Evolutionary conservation across 2,329 filamentous ascomycete species (phyloP), one percentile per base, ranked within the genome.

Genomic region (Arthrobotrys entomopaga): DNA sequence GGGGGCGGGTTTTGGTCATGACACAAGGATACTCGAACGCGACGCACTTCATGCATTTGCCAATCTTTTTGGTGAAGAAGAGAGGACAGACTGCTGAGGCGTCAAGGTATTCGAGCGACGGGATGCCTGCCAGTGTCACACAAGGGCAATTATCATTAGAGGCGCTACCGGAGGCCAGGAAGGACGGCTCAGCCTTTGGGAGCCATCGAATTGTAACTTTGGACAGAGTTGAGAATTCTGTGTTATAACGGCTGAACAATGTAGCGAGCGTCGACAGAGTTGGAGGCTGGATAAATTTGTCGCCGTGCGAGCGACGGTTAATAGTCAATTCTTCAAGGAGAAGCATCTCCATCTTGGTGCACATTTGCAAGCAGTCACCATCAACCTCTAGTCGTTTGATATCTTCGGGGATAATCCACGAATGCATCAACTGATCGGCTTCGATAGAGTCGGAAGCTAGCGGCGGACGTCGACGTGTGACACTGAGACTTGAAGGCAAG

Each of bases 301-400:
- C 54, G 10, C 46, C 53, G 20, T 59, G 38, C 11, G 24, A 42
- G 6, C 64, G 64, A 1, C 54, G 43, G 38, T 67, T 60, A 26
- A 67, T 60, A 5, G 43, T 53, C 2, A 67, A 42, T 20, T 67
- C 64, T 42, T 67, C 64, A 2, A 67, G 54, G 5, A 67, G 64
- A n/a, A 52, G 13, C 64, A 67, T 59, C 10, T 54, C 52, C 53
- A 58, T 52, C 20, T 7, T 53, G 5, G 53, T 38, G 20, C 53
- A 67, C 54, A 67, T 50, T 20, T 46, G 64, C 7, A 67, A 24
- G 34, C 53, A 67, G 15, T 59, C 64, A 11, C 64, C 64, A 29
- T 67, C 64, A 13, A 67, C 43, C 20, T 67, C 64, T 1, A 67
- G 54, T n/a, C 54, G 56, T 29, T 59, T 67, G 29, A 67, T 53